Evolutionary conservation across 2,329 filamentous ascomycete species (phyloP), one percentile per base, ranked within the genome.

Genomic region (Microthyrium microscopicum): DNA sequence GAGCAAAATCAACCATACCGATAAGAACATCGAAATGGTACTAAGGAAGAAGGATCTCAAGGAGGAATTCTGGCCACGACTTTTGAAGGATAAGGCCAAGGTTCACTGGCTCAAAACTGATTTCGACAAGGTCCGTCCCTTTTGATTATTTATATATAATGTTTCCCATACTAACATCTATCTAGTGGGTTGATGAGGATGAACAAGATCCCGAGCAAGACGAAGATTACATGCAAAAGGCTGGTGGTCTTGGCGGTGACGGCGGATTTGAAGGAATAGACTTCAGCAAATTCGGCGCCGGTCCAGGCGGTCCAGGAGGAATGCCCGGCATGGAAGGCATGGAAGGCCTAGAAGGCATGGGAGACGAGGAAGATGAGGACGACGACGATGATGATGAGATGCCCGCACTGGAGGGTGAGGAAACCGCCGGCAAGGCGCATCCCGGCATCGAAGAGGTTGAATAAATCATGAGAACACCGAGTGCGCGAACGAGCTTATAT

Each of bases 41-140:
- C 70, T 98, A 57, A 73, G 82, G 61, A 98, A 98, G 80, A 94
- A 94, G 76, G 84, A 92, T 53, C 69, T 89, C 44, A 81, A 84
- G 61, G 73, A 83, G 51, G 83, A 89, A 60, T 95, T 77, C 72
- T 98, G 89, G 89, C 85, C 85, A 42, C 75, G 89, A 43, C 70
- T 98, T 50, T 69, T 94, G 55, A 94, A 94, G 75, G 81, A 87
- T 40, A 58, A 65, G 45, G 77, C 82, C 69, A 93, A 83, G 67
- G 63, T 81, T 35, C 89, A 95, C 64, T 98, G 84, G 72, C 62
- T 98, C 51, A 93, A 93, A 77, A 95, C 89, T 43, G 79, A 98
- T 64, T 98, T 98, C 49, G 85, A 94, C 66, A 94, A 93, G 78
- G 73, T 77, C 55, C 39, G 66, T 46, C 18, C 17, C 13, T 8